Conservation (phyloP, 345 rosid genomes). For the Gossypium thurberi region DNA sequence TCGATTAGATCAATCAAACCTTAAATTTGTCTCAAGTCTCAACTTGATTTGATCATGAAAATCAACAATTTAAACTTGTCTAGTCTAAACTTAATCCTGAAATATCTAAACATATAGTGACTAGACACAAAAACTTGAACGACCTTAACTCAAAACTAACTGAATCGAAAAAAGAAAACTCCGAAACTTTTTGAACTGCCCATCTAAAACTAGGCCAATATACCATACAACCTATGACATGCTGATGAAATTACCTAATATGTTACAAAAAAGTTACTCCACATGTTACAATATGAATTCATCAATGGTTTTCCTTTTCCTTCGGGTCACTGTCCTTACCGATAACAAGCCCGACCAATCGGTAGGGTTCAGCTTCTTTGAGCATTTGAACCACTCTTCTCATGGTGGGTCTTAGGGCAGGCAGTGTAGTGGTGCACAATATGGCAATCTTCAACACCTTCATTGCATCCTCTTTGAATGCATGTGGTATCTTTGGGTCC, state of each 20-base stretch:
- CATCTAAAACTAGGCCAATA: no score
- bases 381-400: constrained; percentile 83
- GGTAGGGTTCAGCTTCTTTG: constrained; percentile 65
- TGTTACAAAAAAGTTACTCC: neutral
- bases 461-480: constrained; percentile 51
- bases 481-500: constrained; percentile 58
- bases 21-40: no score
- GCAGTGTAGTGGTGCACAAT: constrained; percentile 54
- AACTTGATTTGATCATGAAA: no score
- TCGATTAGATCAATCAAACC: no score
- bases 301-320: constrained; percentile 17
- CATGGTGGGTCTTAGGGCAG: constrained; percentile 72
- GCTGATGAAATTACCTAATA: neutral
- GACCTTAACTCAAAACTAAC: no score
- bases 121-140: no score
- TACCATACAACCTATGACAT: no score
- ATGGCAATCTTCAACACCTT: constrained; percentile 64
- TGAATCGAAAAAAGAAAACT: no score
- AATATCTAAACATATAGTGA: no score
- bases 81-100: fast-evolving
- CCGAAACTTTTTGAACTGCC: no score
- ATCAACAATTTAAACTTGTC: no score
- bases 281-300: neutral
- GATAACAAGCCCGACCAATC: constrained; percentile 40
- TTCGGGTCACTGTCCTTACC: constrained; percentile 30